These are phyloP conservation scores for Pulveroboletus sp. DNA, from an alignment of 768 basidiomycete species.

Conservation along the genomic window DNA sequence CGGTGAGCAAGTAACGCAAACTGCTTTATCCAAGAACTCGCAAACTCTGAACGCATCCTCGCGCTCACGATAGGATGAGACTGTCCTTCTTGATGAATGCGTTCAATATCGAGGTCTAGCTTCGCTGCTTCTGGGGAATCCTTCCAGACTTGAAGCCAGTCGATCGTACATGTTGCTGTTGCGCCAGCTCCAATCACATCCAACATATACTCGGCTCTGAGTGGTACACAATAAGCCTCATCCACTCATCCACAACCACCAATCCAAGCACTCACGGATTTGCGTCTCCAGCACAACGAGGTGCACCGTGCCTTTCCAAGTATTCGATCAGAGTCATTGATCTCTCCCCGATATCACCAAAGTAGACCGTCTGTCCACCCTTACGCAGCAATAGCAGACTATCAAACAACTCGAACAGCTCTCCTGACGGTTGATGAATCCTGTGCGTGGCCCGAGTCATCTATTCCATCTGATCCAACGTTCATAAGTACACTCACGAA, in stretches of 20 bases:
- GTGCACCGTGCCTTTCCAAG: slow-evolving; percentile 22
- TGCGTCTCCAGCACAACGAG: slow-evolving; percentile 13
- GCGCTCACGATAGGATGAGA: slow-evolving; percentile 19
- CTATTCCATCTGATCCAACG: background rate
- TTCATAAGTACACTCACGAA: slow-evolving; percentile 35
- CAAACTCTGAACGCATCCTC: slow-evolving; percentile 28
- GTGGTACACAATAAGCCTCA: background rate
- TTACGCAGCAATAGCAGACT: too few relatives aligned
- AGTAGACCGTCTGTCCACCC: slow-evolving; percentile 67
- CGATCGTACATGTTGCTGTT: slow-evolving; percentile 36
- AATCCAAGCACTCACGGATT: slow-evolving; percentile 22
- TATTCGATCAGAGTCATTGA: slow-evolving; percentile 21
- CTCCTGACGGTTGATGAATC: too few relatives aligned
- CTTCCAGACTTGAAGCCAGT: slow-evolving; percentile 52
- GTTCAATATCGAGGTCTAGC: slow-evolving; percentile 40
- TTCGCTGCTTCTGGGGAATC: slow-evolving; percentile 36
- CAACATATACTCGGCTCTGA: slow-evolving; percentile 45
- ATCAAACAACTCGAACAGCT: too few relatives aligned
- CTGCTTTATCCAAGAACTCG: slow-evolving; percentile 39
- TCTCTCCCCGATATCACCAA: slow-evolving; percentile 39
- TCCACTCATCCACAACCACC: background rate
- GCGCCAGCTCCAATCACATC: slow-evolving; percentile 56
- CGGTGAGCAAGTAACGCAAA: slow-evolving; percentile 28
- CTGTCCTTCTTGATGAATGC: slow-evolving; percentile 38
- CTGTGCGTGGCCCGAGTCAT: background rate